phyloP scores from a whole-genome alignment of 495 filamentous ascomycete genomes.

The Entonaema liquescens region DNA sequence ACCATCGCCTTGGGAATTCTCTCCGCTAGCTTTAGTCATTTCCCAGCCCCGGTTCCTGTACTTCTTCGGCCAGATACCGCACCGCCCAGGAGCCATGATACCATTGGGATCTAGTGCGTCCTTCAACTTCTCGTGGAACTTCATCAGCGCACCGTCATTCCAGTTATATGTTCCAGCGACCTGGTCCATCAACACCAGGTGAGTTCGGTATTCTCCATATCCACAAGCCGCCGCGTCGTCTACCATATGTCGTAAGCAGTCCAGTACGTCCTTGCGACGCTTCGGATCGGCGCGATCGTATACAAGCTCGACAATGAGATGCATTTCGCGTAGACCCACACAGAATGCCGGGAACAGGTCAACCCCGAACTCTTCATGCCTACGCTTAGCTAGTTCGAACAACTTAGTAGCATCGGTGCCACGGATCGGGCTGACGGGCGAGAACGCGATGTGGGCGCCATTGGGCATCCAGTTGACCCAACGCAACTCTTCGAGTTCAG shows the following conservation, averaged over 20 bases:
- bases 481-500: conserved; percentile 57
- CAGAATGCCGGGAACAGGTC: conserved; percentile 60
- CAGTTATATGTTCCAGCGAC: conserved; percentile 66
- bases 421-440: conserved; percentile 58
- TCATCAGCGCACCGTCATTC: conserved; percentile 61
- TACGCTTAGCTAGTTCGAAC: conserved; percentile 40
- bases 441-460: conserved; percentile 62
- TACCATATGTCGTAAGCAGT: conserved; percentile 58
- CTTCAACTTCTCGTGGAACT: conserved; percentile 64
- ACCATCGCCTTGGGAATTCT: conserved; percentile 42
- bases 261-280: conserved; percentile 48
- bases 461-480: conserved; percentile 66
- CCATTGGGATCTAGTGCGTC: conserved; percentile 68
- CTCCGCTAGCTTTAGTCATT: conserved; percentile 44
- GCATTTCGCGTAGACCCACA: conserved; percentile 63
- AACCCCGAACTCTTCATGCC: conserved; percentile 53
- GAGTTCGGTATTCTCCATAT: conserved; percentile 67
- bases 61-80: conserved; percentile 64
- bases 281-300: conserved; percentile 58
- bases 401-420: conserved; percentile 51
- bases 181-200: conserved; percentile 65
- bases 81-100: conserved; percentile 64
- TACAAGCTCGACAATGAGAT: conserved; percentile 66
- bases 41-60: conserved; percentile 54
- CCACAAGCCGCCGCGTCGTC: conserved; percentile 58